Percentiles rank a stretch among this genome's conserved stretches.
Conservation (phyloP, 441 rosid genomes). For the Pelargonium fulgidum region DNA sequence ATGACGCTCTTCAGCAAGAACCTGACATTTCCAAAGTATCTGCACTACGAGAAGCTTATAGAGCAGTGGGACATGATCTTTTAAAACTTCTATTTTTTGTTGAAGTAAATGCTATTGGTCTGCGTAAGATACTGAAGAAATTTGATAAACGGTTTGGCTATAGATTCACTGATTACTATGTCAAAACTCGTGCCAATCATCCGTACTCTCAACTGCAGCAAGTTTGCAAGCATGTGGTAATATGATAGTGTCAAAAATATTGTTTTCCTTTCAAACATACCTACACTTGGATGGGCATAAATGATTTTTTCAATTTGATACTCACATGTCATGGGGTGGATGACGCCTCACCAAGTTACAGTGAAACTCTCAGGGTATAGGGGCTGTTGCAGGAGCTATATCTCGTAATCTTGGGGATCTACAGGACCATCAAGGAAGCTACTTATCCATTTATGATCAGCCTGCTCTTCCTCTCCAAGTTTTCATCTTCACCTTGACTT, state of each 20-base stretch:
- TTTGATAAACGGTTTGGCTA: constrained; percentile 91
- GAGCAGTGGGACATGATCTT: constrained; percentile 70
- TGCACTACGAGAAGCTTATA: constrained; percentile 66
- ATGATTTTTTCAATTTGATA: neutral
- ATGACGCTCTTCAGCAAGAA: constrained; percentile 57
- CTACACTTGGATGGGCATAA: neutral
- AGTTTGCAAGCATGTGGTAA: constrained; percentile 99
- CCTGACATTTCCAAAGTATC: constrained; percentile 56
- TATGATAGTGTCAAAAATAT: constrained; percentile 6
- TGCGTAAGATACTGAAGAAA: constrained; percentile 91
- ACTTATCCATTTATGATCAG: constrained; percentile 83
- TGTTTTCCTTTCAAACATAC: constrained; percentile 10
- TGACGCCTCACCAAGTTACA: constrained; percentile 19
- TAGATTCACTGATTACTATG: constrained; percentile 82
- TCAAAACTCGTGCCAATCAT: constrained; percentile 92
- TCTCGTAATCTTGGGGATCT: constrained; percentile 98
- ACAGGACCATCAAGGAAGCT: constrained; percentile 94
- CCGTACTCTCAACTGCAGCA: constrained; percentile 98
- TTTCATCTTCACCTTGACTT: constrained; percentile 18
- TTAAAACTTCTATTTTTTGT: constrained; percentile 74
- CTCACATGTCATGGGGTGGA: constrained; percentile 1
- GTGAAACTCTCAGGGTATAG: constrained; percentile 60
- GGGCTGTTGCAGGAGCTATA: constrained; percentile 95
- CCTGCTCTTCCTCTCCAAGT: constrained; percentile 78
- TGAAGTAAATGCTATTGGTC: constrained; percentile 84